A percentile compares a stretch with the other conserved stretches of the same genome.
These are phyloP conservation scores for Xylaria castorea DNA, from an alignment of 495 filamentous ascomycete species.

Conservation along the genomic window DNA sequence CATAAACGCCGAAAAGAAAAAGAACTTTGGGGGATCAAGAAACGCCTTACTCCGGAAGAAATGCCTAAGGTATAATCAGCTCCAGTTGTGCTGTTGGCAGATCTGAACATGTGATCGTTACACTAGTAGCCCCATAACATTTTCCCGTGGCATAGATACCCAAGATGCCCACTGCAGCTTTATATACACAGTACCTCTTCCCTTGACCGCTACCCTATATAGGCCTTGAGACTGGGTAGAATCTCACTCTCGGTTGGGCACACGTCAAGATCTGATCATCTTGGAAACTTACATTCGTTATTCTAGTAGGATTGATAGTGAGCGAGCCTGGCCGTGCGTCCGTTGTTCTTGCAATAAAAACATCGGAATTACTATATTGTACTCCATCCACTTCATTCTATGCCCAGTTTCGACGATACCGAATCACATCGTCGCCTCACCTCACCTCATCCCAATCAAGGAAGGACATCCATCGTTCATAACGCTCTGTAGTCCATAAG, in stretches of 20 bases:
- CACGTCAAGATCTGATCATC: background rate
- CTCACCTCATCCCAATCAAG: background rate
- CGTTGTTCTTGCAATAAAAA: background rate
- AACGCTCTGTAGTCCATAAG: background rate
- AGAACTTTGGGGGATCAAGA: background rate
- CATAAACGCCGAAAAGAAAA: background rate
- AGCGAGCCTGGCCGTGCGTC: too few species aligned
- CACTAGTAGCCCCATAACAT: slow-evolving; percentile 4
- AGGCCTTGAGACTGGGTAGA: background rate
- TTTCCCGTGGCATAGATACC: background rate
- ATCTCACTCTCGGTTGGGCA: background rate
- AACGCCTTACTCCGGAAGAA: background rate
- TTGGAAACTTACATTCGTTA: background rate
- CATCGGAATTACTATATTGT: background rate
- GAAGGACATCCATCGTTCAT: background rate
- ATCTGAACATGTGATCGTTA: slow-evolving; percentile 2
- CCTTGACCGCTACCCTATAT: background rate
- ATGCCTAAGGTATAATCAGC: background rate
- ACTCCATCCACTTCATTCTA: too few species aligned
- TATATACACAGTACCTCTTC: background rate
- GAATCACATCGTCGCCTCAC: background rate
- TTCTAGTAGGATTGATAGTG: background rate
- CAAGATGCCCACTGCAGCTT: background rate
- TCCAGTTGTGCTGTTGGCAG: background rate
- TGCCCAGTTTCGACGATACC: background rate